Percentiles rank a stretch among this genome's conserved stretches.
Conservation (phyloP, 352 stramenopile species). For the Phytophthora meadii region DNA sequence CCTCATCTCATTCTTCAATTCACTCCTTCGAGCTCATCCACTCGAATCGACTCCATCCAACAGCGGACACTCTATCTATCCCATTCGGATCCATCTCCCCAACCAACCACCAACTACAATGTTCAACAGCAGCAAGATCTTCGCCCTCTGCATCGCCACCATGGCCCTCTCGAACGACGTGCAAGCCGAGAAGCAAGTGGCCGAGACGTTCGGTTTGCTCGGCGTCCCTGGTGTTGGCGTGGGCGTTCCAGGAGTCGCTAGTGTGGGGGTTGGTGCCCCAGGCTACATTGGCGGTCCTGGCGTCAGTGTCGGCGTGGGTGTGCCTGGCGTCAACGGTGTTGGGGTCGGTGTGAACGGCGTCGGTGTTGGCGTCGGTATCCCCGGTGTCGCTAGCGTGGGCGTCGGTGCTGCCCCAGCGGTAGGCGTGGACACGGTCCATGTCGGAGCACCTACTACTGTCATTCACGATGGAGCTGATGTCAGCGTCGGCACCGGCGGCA, state of each 20-base stretch:
- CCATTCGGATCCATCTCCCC: background rate
- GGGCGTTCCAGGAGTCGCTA: background rate
- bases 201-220: constrained; percentile 8
- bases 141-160: constrained; percentile 1
- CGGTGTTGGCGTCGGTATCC: constrained; percentile 1
- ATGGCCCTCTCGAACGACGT: background rate
- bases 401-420: background rate
- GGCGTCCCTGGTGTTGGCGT: background rate
- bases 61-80: background rate
- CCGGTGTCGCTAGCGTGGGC: background rate
- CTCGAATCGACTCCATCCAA: background rate
- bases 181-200: constrained; percentile 1
- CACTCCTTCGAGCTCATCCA: background rate
- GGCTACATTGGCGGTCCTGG: background rate
- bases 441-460: constrained; percentile 1
- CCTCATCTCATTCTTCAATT: background rate
- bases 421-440: background rate
- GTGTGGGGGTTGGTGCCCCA: background rate
- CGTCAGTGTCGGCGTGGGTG: background rate
- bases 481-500: constrained; percentile 1
- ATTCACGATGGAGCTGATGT: constrained; percentile 10
- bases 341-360: constrained; percentile 4
- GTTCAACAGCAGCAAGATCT: constrained; percentile 4
- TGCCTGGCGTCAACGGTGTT: background rate
- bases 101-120: background rate